A percentile compares a stretch with the other conserved stretches of the same genome.
Evolutionary conservation across 805 yeast genomes (phyloP).

Genomic region (Yarrowia divulgata): DNA sequence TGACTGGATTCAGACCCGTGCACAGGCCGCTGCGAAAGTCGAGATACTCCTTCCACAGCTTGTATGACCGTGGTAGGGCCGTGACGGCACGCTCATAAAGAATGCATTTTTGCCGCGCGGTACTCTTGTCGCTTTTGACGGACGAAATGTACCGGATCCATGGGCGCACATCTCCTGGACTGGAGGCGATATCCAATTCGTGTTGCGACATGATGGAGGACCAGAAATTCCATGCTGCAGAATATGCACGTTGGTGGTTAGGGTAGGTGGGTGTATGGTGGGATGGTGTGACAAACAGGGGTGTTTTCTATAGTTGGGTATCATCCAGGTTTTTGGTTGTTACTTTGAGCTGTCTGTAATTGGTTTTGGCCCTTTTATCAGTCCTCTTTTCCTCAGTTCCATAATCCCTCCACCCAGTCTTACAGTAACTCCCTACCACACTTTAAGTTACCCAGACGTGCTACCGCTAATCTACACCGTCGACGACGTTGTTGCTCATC

Average conservation of each 20-base stretch:
- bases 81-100: constrained; percentile 62
- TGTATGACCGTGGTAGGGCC: constrained; percentile 56
- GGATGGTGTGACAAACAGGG: background rate
- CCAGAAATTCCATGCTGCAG: constrained; percentile 39
- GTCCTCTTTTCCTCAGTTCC: too few species aligned
- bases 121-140: constrained; percentile 3
- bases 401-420: background rate
- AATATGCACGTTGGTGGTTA: constrained; percentile 35
- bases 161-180: constrained; percentile 51
- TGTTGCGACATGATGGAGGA: constrained; percentile 48
- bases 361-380: too few species aligned
- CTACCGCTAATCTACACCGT: constrained; percentile 35
- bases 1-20: constrained; percentile 47
- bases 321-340: too few species aligned
- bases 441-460: constrained; percentile 36
- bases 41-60: constrained; percentile 63
- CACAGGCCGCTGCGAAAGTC: constrained; percentile 53
- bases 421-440: background rate
- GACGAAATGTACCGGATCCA: constrained; percentile 53
- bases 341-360: too few species aligned
- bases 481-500: constrained; percentile 36
- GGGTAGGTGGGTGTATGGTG: background rate
- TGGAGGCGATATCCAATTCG: constrained; percentile 55
- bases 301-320: too few species aligned
- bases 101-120: constrained; percentile 46